Evolutionary conservation across 345 rosid species (phyloP).

Genomic region (Triadica sebifera): DNA sequence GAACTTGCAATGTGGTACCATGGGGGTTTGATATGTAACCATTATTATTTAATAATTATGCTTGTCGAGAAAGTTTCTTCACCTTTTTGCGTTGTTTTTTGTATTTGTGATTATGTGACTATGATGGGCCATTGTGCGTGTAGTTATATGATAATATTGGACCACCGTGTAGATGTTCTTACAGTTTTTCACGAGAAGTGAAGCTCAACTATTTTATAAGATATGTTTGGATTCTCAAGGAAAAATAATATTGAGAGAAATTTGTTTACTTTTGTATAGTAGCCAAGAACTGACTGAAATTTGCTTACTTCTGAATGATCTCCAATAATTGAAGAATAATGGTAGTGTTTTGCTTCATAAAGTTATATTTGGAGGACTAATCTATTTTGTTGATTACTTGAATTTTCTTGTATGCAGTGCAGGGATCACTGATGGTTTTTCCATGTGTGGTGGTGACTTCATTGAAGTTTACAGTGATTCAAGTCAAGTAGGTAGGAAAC

Average conservation of each 20-base stretch:
- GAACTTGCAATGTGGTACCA: no score
- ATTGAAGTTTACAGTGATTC: slow-evolving; percentile 88
- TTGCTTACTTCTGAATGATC: neutral
- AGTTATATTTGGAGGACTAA: no score
- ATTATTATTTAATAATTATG: neutral
- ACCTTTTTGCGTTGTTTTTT: neutral
- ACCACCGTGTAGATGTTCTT: neutral
- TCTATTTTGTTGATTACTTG: neutral
- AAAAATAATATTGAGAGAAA: neutral
- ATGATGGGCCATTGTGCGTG: neutral
- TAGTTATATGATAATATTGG: neutral
- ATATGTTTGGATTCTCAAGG: neutral
- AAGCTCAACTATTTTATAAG: neutral
- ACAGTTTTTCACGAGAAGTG: no score
- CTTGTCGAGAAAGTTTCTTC: neutral
- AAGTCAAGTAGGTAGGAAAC: slow-evolving; percentile 63
- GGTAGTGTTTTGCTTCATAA: neutral
- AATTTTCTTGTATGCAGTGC: slow-evolving; percentile 55
- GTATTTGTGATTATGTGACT: neutral
- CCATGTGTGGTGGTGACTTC: slow-evolving; percentile 99
- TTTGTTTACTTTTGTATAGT: neutral
- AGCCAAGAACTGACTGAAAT: neutral
- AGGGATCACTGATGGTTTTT: slow-evolving; percentile 95
- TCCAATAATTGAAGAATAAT: neutral
- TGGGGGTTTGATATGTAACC: no score